Evolutionary conservation across 2,329 filamentous ascomycete species (phyloP).

Genomic region (Fusarium compactum): DNA sequence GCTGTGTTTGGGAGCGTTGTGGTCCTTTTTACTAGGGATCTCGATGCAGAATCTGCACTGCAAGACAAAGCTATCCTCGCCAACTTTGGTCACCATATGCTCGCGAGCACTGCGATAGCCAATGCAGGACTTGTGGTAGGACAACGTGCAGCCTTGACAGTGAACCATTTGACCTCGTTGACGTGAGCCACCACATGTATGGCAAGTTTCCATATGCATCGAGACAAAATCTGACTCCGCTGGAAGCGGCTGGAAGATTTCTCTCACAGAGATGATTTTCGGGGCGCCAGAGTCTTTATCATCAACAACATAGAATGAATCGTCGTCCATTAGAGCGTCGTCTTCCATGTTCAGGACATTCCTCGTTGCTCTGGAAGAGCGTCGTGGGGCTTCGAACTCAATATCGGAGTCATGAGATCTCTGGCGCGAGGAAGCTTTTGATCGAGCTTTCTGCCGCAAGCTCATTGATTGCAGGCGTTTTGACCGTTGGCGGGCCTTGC

Average conservation of each 20-base stretch:
- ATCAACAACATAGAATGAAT: slow-evolving; percentile 64
- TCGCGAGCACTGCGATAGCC: slow-evolving; percentile 79
- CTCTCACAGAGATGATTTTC: slow-evolving; percentile 74
- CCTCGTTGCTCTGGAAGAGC: slow-evolving; percentile 62
- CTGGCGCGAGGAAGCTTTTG: slow-evolving; percentile 21
- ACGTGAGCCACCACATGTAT: slow-evolving; percentile 69
- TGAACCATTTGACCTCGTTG: slow-evolving; percentile 77
- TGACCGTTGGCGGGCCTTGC: slow-evolving; percentile 37
- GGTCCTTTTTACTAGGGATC: slow-evolving; percentile 74
- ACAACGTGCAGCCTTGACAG: slow-evolving; percentile 89
- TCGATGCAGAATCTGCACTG: slow-evolving; percentile 91
- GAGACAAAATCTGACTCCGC: slow-evolving; percentile 74
- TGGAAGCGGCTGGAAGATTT: slow-evolving; percentile 75
- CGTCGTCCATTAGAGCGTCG: slow-evolving; percentile 68
- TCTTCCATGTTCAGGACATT: slow-evolving; percentile 63
- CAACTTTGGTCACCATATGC: slow-evolving; percentile 91
- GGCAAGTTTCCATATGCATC: slow-evolving; percentile 78
- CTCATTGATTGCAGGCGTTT: slow-evolving; percentile 38
- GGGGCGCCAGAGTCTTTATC: slow-evolving; percentile 59
- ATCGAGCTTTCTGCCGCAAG: slow-evolving; percentile 16
- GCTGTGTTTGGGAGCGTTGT: slow-evolving; percentile 75
- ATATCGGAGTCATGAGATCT: slow-evolving; percentile 59
- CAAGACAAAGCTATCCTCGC: slow-evolving; percentile 80
- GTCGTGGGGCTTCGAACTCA: slow-evolving; percentile 65
- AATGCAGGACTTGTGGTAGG: slow-evolving; percentile 87